Base-by-base conservation (phyloP, 1,284 basidiomycete species). In the Cutaneotrichosporon mucoides region DNA sequence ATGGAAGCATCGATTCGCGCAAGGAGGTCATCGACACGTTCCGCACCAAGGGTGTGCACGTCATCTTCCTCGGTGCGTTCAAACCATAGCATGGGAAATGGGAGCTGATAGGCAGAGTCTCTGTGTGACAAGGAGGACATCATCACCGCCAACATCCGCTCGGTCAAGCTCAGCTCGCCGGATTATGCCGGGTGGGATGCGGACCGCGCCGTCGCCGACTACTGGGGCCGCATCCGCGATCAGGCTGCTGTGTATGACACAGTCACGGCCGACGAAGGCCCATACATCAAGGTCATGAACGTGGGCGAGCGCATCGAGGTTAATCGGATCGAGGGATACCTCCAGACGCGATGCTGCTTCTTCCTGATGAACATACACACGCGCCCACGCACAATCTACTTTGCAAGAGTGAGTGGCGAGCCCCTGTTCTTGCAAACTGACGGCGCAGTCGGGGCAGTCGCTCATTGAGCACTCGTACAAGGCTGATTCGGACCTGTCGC, bases 311-410 rank as follows among this genome's bases (percentile, higher is more conserved):
- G 90, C 72, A 93, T 96, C 62, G 88, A 90, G 80, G 85, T 93
- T 50, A 93, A 95, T 68, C 87, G 90, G 66, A 78, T 88, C 65
- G 65, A 76, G 60, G 77, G 76, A 12, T 79, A 84, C 66, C 76
- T 84, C 13, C 81, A 98, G 85, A 92, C 91, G 3, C 83, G 94
- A 63, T 77, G 79, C 71, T 75, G 77, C 70, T 73, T 77, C 73
- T 96, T 94, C 84, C 83, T 96, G 60, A 97, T 96, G 95, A 98
- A 96, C 75, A 97, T 95, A 56, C 94, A 99, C 80, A 95, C 95
- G 72, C 83, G 84, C 53, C 88, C 88, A 68, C 84, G 94, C 16
- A 93, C 88, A 46, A 95, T 94, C 61, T 95, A 92, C 76, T 95
- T 96, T 77, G 92, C 92, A 5, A 81, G 92, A 49, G 92, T 94